Evolutionary conservation across 768 basidiomycete species (phyloP), one percentile per base, ranked within the genome.

Genomic region (Ephemerocybe angulata): DNA sequence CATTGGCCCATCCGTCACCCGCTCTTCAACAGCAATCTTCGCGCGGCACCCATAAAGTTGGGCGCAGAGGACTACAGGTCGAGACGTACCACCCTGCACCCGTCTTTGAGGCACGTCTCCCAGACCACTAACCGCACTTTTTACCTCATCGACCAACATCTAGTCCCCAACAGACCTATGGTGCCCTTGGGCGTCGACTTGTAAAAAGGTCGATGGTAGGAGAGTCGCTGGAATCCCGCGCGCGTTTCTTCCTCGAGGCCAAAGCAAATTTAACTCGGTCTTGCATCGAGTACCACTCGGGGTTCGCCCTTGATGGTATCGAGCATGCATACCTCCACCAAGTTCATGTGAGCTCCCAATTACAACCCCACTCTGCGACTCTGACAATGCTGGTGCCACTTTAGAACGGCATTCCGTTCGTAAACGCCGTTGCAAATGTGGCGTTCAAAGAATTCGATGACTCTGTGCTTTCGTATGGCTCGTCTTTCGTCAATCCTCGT

Each of bases 341-440:
- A 33, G 19, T n/a, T 22, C 48, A 51, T 30, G 57, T 51, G 42
- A 22, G 53, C 28, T 30, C 24, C 24, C 41, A 17, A 11, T 42
- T 43, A 10, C 10, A 17, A 19, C 21, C 25, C 21, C 13, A 17
- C 17, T 19, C 17, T 28, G 25, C 21, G n/a, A 29, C 15, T 29
- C 3, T 1, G 28, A 50, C 27, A n/a, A n/a, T n/a, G n/a, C n/a
- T n/a, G n/a, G 37, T 31, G 22, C 35, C 22, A 22, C 51, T 11
- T 46, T 28, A 73, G 72, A 58, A 71, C 31, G 67, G 66, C 1
- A 65, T 73, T 28, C 65, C 66, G 1, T 61, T 71, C 37, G 63
- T 66, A 3, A 72, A 73, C 50, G 67, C 69, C 19, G 70, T 72
- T 13, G 70, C 68, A 8, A 72, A 72, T 41, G 64, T 73, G n/a